These are phyloP conservation scores for Helicocarpus griseus DNA, from an alignment of 2,329 filamentous ascomycete genomes.

Conservation along the genomic window DNA sequence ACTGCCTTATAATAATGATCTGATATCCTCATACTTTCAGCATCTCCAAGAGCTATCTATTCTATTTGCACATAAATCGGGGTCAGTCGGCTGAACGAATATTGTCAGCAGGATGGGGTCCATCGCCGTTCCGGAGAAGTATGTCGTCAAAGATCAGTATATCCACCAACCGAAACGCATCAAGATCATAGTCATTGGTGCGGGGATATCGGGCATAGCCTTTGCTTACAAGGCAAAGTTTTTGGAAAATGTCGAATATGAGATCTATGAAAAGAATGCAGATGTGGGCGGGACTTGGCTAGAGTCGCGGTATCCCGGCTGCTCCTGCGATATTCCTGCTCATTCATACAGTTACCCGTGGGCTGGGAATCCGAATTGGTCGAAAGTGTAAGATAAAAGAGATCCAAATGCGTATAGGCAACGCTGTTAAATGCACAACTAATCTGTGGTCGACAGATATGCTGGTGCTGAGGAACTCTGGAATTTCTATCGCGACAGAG, in stretches of 20 bases:
- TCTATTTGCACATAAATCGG: too few species aligned
- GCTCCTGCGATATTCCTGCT: constrained; percentile 36
- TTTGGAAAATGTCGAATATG: background rate
- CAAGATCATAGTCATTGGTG: background rate
- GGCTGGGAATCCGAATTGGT: constrained; percentile 36
- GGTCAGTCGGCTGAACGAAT: too few species aligned
- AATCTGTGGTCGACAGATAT: constrained; percentile 16
- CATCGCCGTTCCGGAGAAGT: background rate
- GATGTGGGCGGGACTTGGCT: constrained; percentile 4
- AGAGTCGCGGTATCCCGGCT: constrained; percentile 8
- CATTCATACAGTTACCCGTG: constrained; percentile 31
- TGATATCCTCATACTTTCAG: too few species aligned
- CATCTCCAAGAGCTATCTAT: too few species aligned
- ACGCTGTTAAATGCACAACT: too few species aligned
- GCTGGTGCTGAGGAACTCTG: constrained; percentile 33
- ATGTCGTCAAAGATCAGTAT: background rate
- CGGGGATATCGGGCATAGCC: background rate
- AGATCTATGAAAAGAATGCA: constrained; percentile 2
- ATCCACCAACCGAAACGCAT: background rate
- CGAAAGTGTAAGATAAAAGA: constrained; percentile 17
- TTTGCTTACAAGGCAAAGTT: background rate
- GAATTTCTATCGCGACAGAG: constrained; percentile 31
- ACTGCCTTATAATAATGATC: too few species aligned
- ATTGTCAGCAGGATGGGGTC: too few species aligned
- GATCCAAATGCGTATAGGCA: too few species aligned